Conservation (phyloP, 768 basidiomycete species). For the Suillus paluster region DNA sequence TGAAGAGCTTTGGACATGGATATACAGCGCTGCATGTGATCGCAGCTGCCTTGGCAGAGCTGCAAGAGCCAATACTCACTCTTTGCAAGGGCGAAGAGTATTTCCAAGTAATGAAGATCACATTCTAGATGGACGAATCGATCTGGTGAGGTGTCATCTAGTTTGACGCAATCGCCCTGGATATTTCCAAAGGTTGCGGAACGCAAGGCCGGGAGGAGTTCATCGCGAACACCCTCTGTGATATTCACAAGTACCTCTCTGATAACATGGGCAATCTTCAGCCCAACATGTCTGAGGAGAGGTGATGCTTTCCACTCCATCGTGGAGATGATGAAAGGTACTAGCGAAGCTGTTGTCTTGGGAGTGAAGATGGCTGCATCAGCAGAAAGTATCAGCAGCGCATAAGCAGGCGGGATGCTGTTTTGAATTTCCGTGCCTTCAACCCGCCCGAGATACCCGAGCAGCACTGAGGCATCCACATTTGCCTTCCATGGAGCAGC, state of each 20-base stretch:
- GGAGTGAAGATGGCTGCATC: background rate
- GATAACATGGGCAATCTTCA: background rate
- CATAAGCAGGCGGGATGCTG: background rate
- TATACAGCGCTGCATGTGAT: too few species aligned
- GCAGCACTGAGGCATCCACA: background rate
- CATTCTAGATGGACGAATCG: background rate
- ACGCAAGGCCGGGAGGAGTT: background rate
- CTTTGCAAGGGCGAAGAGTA: too few species aligned
- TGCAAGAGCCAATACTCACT: too few species aligned
- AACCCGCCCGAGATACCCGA: background rate
- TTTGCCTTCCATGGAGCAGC: background rate
- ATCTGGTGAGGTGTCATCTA: background rate
- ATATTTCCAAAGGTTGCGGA: background rate
- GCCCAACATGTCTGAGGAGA: background rate
- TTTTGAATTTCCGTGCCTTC: background rate
- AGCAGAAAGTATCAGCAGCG: background rate
- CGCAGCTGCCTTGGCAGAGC: too few species aligned
- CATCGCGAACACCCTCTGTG: background rate
- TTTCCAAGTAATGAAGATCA: background rate
- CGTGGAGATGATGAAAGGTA: background rate
- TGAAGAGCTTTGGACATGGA: background rate
- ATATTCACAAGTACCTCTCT: background rate
- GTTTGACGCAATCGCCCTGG: background rate
- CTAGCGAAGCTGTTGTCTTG: too few species aligned
- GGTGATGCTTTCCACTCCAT: background rate